Evolutionary conservation across 2,329 filamentous ascomycete genomes (phyloP).

Genomic region (Triangularia setosa): DNA sequence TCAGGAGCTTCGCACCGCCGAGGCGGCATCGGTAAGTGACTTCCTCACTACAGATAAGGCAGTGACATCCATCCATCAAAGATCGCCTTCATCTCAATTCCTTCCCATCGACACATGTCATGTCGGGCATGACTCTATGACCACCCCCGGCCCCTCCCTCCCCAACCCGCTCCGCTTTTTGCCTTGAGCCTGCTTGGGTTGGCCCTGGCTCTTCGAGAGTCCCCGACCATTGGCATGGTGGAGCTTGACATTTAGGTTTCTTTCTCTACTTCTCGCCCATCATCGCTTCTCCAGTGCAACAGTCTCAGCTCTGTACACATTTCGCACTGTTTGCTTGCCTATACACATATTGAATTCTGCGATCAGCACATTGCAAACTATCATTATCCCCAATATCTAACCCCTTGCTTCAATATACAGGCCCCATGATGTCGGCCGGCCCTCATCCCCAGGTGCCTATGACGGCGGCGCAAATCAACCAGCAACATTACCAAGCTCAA

Average conservation of each 20-base stretch:
- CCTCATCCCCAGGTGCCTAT: constrained; percentile 49
- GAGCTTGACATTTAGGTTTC: constrained; percentile 1
- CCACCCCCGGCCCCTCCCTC: not conserved
- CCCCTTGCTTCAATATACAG: constrained; percentile 29
- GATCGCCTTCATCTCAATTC: not conserved
- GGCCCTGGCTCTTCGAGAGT: not conserved
- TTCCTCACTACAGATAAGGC: constrained; percentile 3
- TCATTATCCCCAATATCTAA: not conserved
- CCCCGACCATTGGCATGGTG: not conserved
- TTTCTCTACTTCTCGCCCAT: not conserved
- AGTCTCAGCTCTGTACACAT: not conserved
- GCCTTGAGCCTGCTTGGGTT: not conserved
- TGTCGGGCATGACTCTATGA: not conserved
- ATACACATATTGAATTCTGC: not conserved
- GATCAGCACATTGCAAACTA: constrained; percentile 1
- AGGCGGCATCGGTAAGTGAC: constrained; percentile 27
- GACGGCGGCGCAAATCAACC: constrained; percentile 52
- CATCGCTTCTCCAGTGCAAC: not conserved
- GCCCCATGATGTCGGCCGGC: constrained; percentile 54
- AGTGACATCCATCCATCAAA: not conserved
- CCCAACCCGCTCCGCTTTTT: not conserved
- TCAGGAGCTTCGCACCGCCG: constrained; percentile 24
- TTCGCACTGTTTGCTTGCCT: not conserved
- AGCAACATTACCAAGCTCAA: constrained; percentile 40
- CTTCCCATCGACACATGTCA: not conserved